phyloP scores from a whole-genome alignment of 352 stramenopile genomes.

The Phytophthora pini region DNA sequence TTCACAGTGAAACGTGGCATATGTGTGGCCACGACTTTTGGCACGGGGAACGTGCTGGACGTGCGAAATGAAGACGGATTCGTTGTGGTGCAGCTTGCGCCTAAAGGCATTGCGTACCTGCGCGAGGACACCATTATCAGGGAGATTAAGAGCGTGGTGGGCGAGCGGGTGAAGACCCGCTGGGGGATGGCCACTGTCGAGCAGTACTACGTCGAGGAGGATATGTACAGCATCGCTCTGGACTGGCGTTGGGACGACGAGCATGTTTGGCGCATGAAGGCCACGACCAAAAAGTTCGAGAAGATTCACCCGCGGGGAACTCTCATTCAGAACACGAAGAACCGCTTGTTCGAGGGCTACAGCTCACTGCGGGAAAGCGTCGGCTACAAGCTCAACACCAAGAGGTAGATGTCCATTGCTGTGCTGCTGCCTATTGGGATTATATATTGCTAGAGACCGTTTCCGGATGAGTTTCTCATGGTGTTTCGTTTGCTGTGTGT shows the following conservation, averaged over 20 bases:
- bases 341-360: conserved; percentile 80
- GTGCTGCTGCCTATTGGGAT: conserved; percentile 28
- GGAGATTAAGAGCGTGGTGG: conserved; percentile 87
- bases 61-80: conserved; percentile 75
- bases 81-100: conserved; percentile 79
- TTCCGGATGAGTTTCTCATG: conserved; percentile 33
- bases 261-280: conserved; percentile 90
- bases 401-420: conserved; percentile 44
- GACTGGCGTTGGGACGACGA: conserved; percentile 91
- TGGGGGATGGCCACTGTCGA: conserved; percentile 87
- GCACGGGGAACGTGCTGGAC: conserved; percentile 76
- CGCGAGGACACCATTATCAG: conserved; percentile 70
- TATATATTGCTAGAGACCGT: conserved; percentile 36
- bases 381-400: conserved; percentile 71
- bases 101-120: conserved; percentile 76
- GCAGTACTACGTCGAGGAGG: conserved; percentile 86
- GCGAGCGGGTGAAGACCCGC: conserved; percentile 83
- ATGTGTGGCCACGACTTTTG: conserved; percentile 81
- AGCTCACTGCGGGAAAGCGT: conserved; percentile 74
- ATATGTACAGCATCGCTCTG: conserved; percentile 90
- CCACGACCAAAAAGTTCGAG: conserved; percentile 91
- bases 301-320: conserved; percentile 68
- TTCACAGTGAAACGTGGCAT: conserved; percentile 60
- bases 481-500: conserved; percentile 28
- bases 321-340: conserved; percentile 85